Evolutionary conservation across 208 protist species (phyloP).

Genomic region (Novymonas esmeraldas): DNA sequence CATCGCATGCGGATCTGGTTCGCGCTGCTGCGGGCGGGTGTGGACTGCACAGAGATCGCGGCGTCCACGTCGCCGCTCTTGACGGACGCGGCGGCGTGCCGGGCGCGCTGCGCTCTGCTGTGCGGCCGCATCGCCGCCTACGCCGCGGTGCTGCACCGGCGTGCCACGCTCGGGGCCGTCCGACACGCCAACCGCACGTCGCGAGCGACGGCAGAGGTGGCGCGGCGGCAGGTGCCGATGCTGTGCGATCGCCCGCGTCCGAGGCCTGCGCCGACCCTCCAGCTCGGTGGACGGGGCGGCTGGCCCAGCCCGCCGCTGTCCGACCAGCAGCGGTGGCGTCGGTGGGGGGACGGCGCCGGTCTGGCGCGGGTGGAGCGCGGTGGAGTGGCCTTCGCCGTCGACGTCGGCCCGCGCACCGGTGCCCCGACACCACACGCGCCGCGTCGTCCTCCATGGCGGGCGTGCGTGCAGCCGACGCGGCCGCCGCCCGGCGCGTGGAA

Average conservation of each 20-base stretch:
- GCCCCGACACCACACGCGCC: no score
- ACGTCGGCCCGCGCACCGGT: no score
- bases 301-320: not conserved
- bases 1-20: constrained; percentile 41
- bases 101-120: constrained; percentile 58
- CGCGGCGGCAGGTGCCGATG: constrained; percentile 23
- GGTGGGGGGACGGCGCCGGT: not conserved
- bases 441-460: no score
- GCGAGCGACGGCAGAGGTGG: constrained; percentile 30
- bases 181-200: constrained; percentile 27
- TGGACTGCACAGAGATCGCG: constrained; percentile 19
- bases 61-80: constrained; percentile 59
- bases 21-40: constrained; percentile 37
- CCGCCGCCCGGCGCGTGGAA: no score
- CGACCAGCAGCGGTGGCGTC: not conserved
- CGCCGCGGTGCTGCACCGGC: constrained; percentile 42
- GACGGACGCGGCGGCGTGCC: constrained; percentile 50
- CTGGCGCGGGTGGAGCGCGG: not conserved
- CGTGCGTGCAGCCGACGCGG: no score
- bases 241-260: constrained; percentile 13
- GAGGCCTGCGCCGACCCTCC: not conserved
- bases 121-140: constrained; percentile 65
- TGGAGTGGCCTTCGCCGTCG: not conserved
- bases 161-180: constrained; percentile 47
- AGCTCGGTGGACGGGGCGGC: not conserved